Evolutionary conservation across 1,284 basidiomycete genomes (phyloP).

Genomic region (Leccinum huronense): DNA sequence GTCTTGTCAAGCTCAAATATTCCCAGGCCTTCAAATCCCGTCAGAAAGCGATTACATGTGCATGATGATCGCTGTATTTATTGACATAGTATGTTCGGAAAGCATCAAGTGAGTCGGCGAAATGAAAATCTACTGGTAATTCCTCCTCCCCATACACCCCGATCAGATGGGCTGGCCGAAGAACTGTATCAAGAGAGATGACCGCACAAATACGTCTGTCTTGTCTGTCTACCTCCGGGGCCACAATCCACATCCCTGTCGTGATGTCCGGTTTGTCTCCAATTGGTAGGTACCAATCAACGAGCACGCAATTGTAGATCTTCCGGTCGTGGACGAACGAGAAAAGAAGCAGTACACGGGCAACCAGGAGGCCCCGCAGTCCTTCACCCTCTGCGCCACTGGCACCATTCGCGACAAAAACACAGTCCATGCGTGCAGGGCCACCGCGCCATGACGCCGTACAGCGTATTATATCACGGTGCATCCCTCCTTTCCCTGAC

Average conservation of each 20-base stretch:
- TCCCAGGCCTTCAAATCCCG: background rate
- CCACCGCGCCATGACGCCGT: background rate
- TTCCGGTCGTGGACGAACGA: background rate
- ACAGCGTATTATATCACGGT: background rate
- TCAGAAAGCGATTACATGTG: background rate
- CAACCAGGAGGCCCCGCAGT: constrained; percentile 1
- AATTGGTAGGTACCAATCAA: constrained; percentile 1
- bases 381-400: background rate
- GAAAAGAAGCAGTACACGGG: constrained; percentile 2
- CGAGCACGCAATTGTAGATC: background rate
- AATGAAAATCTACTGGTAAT: background rate
- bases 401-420: constrained; percentile 2
- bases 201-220: background rate
- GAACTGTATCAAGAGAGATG: background rate
- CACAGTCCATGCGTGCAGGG: background rate
- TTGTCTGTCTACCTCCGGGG: background rate
- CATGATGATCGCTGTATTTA: constrained; percentile 12
- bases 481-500: constrained; percentile 4
- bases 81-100: constrained; percentile 12
- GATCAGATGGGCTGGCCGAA: constrained; percentile 5
- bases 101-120: background rate
- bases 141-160: background rate
- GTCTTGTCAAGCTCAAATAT: too few relatives aligned
- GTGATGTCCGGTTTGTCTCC: background rate
- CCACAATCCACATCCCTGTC: constrained; percentile 8